Conservation (phyloP, 2,329 filamentous ascomycete genomes). For the Dothistroma septosporum region DNA sequence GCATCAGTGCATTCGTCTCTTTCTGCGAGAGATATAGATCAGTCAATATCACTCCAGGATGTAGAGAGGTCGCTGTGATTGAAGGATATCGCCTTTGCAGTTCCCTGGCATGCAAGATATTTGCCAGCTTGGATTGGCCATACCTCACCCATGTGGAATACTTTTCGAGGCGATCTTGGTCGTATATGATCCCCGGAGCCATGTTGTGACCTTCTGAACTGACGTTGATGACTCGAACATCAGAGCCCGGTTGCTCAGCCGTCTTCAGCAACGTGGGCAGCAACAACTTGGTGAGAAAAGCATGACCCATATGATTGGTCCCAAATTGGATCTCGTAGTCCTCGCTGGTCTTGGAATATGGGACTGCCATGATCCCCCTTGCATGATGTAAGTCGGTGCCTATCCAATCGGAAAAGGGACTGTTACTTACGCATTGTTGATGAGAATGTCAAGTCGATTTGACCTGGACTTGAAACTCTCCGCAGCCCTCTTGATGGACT, state of each 20-base stretch:
- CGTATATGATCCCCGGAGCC: slow-evolving; percentile 34
- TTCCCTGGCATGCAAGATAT: slow-evolving; percentile 57
- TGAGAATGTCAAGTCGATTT: slow-evolving; percentile 36
- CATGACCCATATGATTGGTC: slow-evolving; percentile 50
- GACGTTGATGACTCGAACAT: slow-evolving; percentile 47
- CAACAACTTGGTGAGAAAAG: slow-evolving; percentile 45
- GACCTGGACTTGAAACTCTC: slow-evolving; percentile 36
- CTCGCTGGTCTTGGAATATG: slow-evolving; percentile 40
- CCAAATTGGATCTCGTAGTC: slow-evolving; percentile 51
- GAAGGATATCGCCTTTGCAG: slow-evolving; percentile 56
- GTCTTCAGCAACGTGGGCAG: slow-evolving; percentile 43
- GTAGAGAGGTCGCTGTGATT: slow-evolving; percentile 58
- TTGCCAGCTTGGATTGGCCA: slow-evolving; percentile 59
- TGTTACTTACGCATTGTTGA: slow-evolving; percentile 24
- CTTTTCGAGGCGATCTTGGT: slow-evolving; percentile 34
- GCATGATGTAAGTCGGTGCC: slow-evolving; percentile 16
- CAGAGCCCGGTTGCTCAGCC: slow-evolving; percentile 31
- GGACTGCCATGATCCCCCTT: slow-evolving; percentile 39
- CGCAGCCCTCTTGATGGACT: slow-evolving; percentile 48
- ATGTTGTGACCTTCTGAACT: slow-evolving; percentile 34
- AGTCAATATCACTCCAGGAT: slow-evolving; percentile 63
- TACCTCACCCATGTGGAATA: slow-evolving; percentile 47
- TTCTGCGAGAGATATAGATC: slow-evolving; percentile 41
- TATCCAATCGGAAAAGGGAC: slow-evolving; percentile 28
- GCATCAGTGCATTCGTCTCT: slow-evolving; percentile 12